Percentiles rank a stretch among this genome's conserved stretches.
These are phyloP conservation scores for Amanita brunnescens DNA, from an alignment of 768 basidiomycete species.

Conservation along the genomic window DNA sequence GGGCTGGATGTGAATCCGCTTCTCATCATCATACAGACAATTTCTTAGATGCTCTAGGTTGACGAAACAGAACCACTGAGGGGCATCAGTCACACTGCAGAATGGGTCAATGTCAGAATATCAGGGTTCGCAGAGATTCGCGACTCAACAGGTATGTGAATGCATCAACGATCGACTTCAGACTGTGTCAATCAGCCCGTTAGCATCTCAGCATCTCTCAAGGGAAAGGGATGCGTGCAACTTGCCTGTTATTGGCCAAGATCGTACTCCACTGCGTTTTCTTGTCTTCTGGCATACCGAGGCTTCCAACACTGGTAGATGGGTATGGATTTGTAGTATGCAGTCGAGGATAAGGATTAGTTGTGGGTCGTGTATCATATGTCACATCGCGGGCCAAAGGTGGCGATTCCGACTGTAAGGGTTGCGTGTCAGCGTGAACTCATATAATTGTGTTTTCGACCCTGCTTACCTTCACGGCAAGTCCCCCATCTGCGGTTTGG, in stretches of 20 bases:
- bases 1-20: slow-evolving; percentile 55
- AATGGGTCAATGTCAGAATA: background rate
- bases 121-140: background rate
- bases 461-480: background rate
- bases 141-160: slow-evolving; percentile 40
- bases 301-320: slow-evolving; percentile 18
- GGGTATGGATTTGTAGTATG: slow-evolving; percentile 28
- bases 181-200: slow-evolving; percentile 25
- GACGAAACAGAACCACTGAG: slow-evolving; percentile 63
- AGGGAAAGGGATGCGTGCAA: background rate
- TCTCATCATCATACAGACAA: slow-evolving; percentile 41
- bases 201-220: slow-evolving; percentile 1
- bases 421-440: background rate
- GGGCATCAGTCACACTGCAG: slow-evolving; percentile 51
- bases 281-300: slow-evolving; percentile 26
- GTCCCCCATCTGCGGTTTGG: background rate
- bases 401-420: slow-evolving; percentile 21
- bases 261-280: slow-evolving; percentile 37
- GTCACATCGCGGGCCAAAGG: slow-evolving; percentile 23
- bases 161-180: slow-evolving; percentile 42
- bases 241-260: slow-evolving; percentile 28
- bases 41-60: slow-evolving; percentile 47
- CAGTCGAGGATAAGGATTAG: slow-evolving; percentile 30
- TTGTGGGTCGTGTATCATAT: slow-evolving; percentile 28
- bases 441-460: background rate